A percentile compares a stretch with the other conserved stretches of the same genome.
phyloP scores from a whole-genome alignment of 2,329 filamentous ascomycete species.

The Hypoxylon sp. region DNA sequence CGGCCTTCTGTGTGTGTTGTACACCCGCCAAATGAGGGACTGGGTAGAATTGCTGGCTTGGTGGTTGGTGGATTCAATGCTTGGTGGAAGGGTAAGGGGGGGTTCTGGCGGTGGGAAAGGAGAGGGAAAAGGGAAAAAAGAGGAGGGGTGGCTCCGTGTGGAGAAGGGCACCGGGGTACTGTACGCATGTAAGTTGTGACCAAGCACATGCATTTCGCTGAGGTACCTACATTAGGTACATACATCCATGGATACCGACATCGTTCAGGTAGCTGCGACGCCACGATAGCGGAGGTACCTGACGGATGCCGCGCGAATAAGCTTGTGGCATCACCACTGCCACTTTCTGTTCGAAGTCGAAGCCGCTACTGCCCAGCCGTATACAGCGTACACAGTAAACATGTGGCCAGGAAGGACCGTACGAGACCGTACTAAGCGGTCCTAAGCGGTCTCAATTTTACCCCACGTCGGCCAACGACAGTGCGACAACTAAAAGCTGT shows the following conservation, averaged over 20 bases:
- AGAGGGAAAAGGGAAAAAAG: conserved; percentile 4
- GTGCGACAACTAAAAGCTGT: conserved; percentile 43
- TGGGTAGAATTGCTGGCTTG: conserved; percentile 21
- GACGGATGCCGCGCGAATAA: conserved; percentile 20
- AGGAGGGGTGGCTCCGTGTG: conserved; percentile 20
- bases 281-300: conserved; percentile 36
- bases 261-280: conserved; percentile 19
- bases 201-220: too few relatives aligned
- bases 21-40: conserved; percentile 38
- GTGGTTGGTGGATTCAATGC: conserved; percentile 30
- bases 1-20: conserved; percentile 40
- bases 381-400: conserved; percentile 34
- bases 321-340: conserved; percentile 14
- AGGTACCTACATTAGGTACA: conserved; percentile 1
- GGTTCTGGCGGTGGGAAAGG: conserved; percentile 21
- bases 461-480: conserved; percentile 43
- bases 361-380: conserved; percentile 5
- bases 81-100: conserved; percentile 21
- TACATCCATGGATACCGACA: too few relatives aligned
- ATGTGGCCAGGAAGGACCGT: conserved; percentile 11
- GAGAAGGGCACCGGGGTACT: conserved; percentile 5
- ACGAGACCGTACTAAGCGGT: conserved; percentile 27
- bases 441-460: conserved; percentile 36
- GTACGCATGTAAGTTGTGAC: conserved; percentile 17
- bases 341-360: conserved; percentile 3